phyloP scores from a whole-genome alignment of 768 basidiomycete species.

The Leccinum boreale region DNA sequence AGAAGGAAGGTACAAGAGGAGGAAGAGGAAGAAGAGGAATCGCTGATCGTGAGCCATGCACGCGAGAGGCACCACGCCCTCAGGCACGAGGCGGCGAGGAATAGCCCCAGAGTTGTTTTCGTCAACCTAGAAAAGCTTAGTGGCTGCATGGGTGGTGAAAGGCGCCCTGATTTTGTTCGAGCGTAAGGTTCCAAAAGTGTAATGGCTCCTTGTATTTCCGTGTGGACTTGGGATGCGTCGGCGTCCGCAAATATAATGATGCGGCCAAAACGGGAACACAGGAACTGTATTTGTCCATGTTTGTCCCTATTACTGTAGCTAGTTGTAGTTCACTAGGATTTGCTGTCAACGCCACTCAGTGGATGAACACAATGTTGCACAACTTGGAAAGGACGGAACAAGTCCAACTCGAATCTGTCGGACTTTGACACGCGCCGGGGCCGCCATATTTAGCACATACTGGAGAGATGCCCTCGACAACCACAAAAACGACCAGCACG shows the following conservation, averaged over 20 bases:
- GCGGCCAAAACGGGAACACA: conserved; percentile 29
- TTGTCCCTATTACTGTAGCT: neutral
- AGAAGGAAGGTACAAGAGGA: neutral
- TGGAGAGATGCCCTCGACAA: no score
- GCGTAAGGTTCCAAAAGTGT: neutral
- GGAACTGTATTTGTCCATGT: conserved; percentile 8
- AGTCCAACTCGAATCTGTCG: no score
- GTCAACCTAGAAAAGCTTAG: neutral
- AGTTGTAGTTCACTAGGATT: no score
- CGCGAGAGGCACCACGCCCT: neutral
- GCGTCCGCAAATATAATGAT: conserved; percentile 1
- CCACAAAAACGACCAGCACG: no score
- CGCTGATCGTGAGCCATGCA: neutral
- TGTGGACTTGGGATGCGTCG: neutral
- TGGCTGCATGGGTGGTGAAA: neutral
- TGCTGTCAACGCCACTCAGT: no score
- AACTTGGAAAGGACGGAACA: no score
- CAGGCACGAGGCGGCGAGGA: neutral
- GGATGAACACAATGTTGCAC: no score
- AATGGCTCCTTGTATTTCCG: conserved; percentile 15
- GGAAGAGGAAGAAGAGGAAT: neutral
- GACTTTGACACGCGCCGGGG: no score
- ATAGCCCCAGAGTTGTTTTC: neutral
- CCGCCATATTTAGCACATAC: no score
- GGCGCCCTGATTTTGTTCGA: neutral